Conservation (phyloP, 305 asterid species). For the Fraxinus platypoda region DNA sequence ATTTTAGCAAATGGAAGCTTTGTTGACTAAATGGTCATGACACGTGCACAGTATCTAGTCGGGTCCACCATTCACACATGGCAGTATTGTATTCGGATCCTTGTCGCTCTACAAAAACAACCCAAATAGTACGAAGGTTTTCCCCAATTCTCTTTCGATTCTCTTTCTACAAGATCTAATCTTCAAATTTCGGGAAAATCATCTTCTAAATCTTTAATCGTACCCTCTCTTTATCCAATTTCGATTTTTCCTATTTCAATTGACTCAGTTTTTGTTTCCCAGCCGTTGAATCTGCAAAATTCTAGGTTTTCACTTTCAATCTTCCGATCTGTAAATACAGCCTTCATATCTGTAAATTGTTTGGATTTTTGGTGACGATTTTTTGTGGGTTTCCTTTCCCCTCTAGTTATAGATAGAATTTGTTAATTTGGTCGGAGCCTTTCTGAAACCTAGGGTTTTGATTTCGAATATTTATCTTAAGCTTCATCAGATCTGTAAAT, state of each 20-base stretch:
- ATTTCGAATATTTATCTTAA: conserved; percentile 18
- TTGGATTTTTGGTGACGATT: background rate
- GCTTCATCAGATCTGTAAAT: conserved; percentile 32
- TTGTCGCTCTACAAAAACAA: conserved; percentile 33
- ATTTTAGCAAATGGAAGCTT: no score
- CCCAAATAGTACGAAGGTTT: conserved; percentile 32
- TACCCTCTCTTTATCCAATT: conserved; percentile 18
- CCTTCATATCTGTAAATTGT: conserved; percentile 13
- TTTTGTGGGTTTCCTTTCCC: conserved; percentile 10
- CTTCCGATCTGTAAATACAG: conserved; percentile 37
- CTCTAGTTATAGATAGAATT: conserved; percentile 15
- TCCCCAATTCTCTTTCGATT: conserved; percentile 33
- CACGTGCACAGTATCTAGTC: conserved; percentile 17
- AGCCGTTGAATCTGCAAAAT: conserved; percentile 16
- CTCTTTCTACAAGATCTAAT: conserved; percentile 19
- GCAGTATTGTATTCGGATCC: conserved; percentile 36
- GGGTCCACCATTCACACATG: conserved; percentile 18
- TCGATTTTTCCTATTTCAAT: conserved; percentile 28
- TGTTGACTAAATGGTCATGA: background rate
- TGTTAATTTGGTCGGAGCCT: conserved; percentile 16
- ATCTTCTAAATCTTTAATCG: conserved; percentile 25
- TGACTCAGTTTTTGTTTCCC: conserved; percentile 20
- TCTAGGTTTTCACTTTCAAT: conserved; percentile 35
- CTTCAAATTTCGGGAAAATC: conserved; percentile 16
- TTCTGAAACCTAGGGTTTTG: conserved; percentile 46